Percentiles rank a stretch among this genome's conserved stretches.
Conservation (phyloP, 495 filamentous ascomycete genomes). For the Staphylotrichum tortipilum region DNA sequence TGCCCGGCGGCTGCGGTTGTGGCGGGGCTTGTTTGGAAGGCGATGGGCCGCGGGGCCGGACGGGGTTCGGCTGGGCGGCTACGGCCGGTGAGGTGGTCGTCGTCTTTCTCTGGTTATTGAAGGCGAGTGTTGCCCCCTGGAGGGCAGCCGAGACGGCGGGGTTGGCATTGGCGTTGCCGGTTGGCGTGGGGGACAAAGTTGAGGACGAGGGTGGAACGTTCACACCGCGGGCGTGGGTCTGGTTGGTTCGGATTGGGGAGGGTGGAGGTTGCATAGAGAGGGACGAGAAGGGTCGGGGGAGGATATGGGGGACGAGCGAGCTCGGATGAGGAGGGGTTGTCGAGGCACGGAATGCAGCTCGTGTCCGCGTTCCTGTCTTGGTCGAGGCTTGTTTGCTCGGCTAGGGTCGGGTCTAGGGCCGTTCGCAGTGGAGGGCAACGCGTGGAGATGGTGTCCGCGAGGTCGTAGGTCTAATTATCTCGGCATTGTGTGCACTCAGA, state of each 20-base stretch:
- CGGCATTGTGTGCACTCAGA: too few species aligned
- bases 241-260: background rate
- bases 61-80: background rate
- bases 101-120: constrained; percentile 22
- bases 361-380: too few species aligned
- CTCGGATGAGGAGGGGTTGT: background rate
- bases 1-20: too few species aligned
- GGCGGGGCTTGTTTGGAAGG: background rate
- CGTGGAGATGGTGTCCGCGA: too few species aligned
- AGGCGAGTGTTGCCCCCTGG: constrained; percentile 40
- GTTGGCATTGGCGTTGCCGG: constrained; percentile 2
- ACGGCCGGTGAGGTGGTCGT: background rate
- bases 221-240: background rate
- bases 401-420: too few species aligned
- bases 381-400: too few species aligned
- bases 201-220: background rate
- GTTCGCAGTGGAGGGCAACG: too few species aligned
- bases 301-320: too few species aligned
- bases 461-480: too few species aligned
- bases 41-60: background rate
- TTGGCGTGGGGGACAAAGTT: background rate
- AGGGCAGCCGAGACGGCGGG: constrained; percentile 28
- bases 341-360: background rate
- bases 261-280: constrained; percentile 5
- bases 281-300: too few species aligned